These are phyloP conservation scores for Perkinsus olseni DNA, from an alignment of 169 alveolate genomes.

Conservation along the genomic window DNA sequence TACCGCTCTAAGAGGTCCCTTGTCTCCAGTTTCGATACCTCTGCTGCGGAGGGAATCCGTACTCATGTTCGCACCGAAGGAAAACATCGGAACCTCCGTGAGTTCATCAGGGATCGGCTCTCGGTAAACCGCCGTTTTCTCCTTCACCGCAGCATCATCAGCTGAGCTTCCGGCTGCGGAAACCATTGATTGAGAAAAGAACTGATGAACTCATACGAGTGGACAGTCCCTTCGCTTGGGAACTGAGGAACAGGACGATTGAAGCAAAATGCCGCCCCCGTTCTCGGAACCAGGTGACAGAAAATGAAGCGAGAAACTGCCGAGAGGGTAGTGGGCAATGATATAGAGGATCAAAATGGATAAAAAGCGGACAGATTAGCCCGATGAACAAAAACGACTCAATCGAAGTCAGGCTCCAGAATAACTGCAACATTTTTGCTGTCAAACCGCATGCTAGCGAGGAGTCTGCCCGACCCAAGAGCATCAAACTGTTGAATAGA, in stretches of 20 bases:
- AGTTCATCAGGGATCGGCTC: neutral
- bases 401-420: neutral
- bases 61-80: neutral
- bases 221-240: too few species aligned
- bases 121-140: neutral
- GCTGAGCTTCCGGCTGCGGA: too few species aligned
- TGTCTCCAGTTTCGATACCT: neutral
- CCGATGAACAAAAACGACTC: neutral
- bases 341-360: neutral
- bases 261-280: too few species aligned
- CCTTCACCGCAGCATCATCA: too few species aligned
- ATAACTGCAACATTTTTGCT: neutral
- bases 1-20: neutral
- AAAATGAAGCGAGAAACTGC: too few species aligned
- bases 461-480: neutral
- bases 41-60: neutral
- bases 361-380: neutral
- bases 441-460: neutral
- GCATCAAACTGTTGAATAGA: neutral
- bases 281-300: too few species aligned
- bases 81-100: neutral
- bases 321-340: too few species aligned
- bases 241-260: too few species aligned
- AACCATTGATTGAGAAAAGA: neutral
- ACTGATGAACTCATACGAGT: too few species aligned